These are phyloP conservation scores for Eutypella sp. DNA, from an alignment of 2,329 filamentous ascomycete genomes.

Conservation along the genomic window DNA sequence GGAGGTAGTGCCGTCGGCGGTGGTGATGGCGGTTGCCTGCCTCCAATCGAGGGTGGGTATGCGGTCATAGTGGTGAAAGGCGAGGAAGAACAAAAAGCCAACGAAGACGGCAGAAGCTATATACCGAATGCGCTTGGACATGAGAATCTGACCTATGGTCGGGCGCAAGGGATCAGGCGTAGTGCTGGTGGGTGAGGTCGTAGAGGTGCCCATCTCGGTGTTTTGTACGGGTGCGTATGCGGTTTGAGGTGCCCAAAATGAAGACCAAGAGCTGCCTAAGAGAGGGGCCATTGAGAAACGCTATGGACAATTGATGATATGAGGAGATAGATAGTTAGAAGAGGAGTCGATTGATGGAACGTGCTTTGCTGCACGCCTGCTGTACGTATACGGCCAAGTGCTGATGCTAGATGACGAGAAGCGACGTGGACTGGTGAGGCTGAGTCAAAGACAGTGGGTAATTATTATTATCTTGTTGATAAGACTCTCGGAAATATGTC, in stretches of 20 bases:
- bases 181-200: constrained; percentile 7
- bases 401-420: not conserved
- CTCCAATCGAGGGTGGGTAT: constrained; percentile 22
- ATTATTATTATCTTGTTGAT: too few relatives aligned
- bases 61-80: constrained; percentile 25
- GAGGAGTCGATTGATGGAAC: constrained; percentile 7
- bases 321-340: constrained; percentile 1
- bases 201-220: constrained; percentile 7
- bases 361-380: too few relatives aligned
- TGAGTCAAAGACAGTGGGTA: too few relatives aligned
- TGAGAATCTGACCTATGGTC: constrained; percentile 30
- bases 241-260: constrained; percentile 20
- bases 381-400: too few relatives aligned
- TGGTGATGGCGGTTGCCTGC: constrained; percentile 6
- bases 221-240: constrained; percentile 21
- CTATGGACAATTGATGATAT: too few relatives aligned
- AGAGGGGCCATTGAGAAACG: constrained; percentile 23
- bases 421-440: too few relatives aligned
- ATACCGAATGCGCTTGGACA: constrained; percentile 30
- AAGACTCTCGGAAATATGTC: too few relatives aligned
- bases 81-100: constrained; percentile 22
- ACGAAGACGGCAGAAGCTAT: constrained; percentile 16
- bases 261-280: constrained; percentile 24
- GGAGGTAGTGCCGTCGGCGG: too few relatives aligned
- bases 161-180: constrained; percentile 20